These are phyloP conservation scores for Hyaloscypha finlandica DNA, from an alignment of 495 filamentous ascomycete genomes.

Conservation along the genomic window DNA sequence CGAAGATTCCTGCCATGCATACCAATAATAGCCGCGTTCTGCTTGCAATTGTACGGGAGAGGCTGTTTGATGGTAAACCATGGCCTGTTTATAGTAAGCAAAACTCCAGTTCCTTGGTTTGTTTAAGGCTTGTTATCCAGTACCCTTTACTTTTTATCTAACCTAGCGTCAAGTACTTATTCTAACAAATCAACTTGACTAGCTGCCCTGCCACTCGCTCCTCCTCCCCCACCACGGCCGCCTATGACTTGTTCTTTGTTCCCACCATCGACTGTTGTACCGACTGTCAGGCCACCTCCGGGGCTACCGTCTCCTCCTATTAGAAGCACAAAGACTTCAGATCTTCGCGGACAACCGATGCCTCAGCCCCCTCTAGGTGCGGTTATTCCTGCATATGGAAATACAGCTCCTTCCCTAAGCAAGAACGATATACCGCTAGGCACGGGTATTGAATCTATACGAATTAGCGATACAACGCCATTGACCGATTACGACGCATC, in stretches of 20 bases:
- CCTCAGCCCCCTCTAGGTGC: not conserved
- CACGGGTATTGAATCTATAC: not conserved
- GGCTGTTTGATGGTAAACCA: conserved; percentile 23
- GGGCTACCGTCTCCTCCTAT: not conserved
- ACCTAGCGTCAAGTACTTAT: not conserved
- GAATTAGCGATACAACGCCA: conserved; percentile 13
- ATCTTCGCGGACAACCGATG: not conserved
- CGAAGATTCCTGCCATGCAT: not conserved
- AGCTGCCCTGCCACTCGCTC: not conserved
- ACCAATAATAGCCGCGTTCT: conserved; percentile 8
- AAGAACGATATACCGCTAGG: not conserved
- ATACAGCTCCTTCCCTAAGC: not conserved
- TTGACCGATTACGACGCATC: conserved; percentile 18
- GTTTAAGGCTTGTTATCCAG: no score
- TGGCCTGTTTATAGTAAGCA: not conserved
- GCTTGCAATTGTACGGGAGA: conserved; percentile 24
- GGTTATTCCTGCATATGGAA: not conserved
- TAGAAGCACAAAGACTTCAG: not conserved
- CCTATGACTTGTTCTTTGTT: not conserved
- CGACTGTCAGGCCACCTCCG: not conserved
- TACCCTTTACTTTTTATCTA: no score
- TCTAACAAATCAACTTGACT: not conserved
- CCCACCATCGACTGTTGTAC: not conserved
- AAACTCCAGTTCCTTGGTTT: not conserved
- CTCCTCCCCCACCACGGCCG: not conserved